Evolutionary conservation across 441 rosid species (phyloP), one percentile per base, ranked within the genome.

Genomic region (Pelargonium citronellum): DNA sequence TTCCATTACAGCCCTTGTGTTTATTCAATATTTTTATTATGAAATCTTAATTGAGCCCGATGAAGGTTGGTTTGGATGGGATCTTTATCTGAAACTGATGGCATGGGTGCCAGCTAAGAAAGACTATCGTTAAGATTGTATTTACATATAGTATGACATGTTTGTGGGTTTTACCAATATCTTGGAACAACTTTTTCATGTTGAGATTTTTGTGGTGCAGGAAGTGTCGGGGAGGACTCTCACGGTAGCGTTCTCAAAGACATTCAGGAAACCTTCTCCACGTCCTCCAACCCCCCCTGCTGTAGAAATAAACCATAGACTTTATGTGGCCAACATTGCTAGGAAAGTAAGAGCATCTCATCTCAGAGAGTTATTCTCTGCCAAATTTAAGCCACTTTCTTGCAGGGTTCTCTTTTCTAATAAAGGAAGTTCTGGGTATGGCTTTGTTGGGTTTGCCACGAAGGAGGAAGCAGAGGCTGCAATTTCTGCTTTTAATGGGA

Each of bases 391-490:
- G 12, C 53, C 53, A 47, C 2, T 47, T 13, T 47, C 53, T 0
- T 1, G 5, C 1, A 47, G 15, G 53, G 53, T 47, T 11, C 12
- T 47, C n/a, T 47, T 47, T 47, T 13, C n/a, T 47, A 10, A 47
- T 13, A 10, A 47, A 47, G 53, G 53, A 47, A 11, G 5, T 47
- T 10, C 53, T 12, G 53, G 53, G 53, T 47, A 10, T 47, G 53
- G 53, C n/a, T 47, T 47, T 47, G 53, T 47, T 47, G 53, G n/a
- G n/a, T 47, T 47, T 47, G 53, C 53, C 53, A 47, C 53, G 53
- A 47, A 47, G 53, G 53, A 47, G 53, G 53, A 47, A 47, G 53
- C 53, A 13, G 53, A 47, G 15, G 53, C 53, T 12, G 53, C 53
- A 47, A 10, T 47, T 10, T 47, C 53, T 47, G 53, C 53, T 47